Base-by-base conservation (phyloP, 768 basidiomycete genomes). In the Suillus plorans region DNA sequence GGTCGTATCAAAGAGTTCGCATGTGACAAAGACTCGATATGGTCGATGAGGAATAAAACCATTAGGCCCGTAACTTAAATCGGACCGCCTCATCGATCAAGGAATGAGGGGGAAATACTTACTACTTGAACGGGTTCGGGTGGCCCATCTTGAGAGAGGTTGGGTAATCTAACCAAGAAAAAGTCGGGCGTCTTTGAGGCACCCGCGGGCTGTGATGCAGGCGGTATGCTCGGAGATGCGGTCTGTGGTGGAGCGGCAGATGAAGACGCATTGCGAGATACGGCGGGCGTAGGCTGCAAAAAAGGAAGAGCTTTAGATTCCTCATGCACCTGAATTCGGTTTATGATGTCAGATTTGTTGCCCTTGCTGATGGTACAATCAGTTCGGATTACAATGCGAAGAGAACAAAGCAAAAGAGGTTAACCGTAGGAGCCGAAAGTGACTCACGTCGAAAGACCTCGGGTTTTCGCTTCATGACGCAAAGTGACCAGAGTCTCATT, bases 61-160 rank as follows among this genome's bases (percentile, higher is more conserved):
- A 13, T 22, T 31, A 55, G 25, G 45, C 50, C 34, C 49, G 52
- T 28, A 36, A 36, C 34, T 55, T n/a, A n/a, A 41, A 63, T 36
- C 20, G 42, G 8, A 55, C 36, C 47, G 49, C 41, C 58, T 14
- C 34, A 50, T 65, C 25, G 44, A 65, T 52, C 36, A 28, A 64
- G 45, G 55, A 62, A 67, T 56, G 31, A 57, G 18, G 42, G 45
- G 45, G 20, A 31, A 34, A 20, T 42, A 63, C 89, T 64, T 70
- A 93, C 91, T 61, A 89, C 82, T 76, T 88, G 86, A 36, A 85
- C 79, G 25, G 81, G 81, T 5, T 74, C 68, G 60, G 80, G 79
- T 2, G 80, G 78, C 37, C 73, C 74, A 9, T 81, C 81, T 28
- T 76, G 74, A 25, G 83, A 79, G 18, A 84, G 71, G 66, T 89